These are phyloP conservation scores for Calvatia gigantea DNA, from an alignment of 768 basidiomycete species.

Conservation along the genomic window DNA sequence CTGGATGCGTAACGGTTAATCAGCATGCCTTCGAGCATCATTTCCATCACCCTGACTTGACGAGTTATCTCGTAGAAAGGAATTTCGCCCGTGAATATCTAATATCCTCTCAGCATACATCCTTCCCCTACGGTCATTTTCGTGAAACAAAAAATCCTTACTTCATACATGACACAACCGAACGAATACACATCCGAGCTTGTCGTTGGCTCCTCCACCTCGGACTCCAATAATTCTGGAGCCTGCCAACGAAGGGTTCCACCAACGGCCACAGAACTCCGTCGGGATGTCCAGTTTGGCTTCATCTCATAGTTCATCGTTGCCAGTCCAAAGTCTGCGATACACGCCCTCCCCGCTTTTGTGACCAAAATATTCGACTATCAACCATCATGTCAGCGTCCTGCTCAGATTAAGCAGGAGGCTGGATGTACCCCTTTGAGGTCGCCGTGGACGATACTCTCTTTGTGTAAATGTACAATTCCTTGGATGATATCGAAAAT, in stretches of 20 bases:
- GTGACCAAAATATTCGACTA: constrained; percentile 48
- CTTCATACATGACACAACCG: constrained; percentile 17
- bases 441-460: constrained; percentile 39
- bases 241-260: constrained; percentile 20
- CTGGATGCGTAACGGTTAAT: neutral
- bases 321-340: constrained; percentile 49
- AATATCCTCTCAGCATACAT: neutral
- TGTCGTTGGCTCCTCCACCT: neutral
- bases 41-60: constrained; percentile 5
- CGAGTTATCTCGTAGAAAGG: constrained; percentile 9
- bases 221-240: constrained; percentile 15
- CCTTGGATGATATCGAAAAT: constrained; percentile 28
- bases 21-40: constrained; percentile 6
- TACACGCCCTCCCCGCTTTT: constrained; percentile 34
- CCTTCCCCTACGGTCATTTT: neutral
- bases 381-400: neutral
- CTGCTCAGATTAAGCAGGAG: no score
- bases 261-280: constrained; percentile 10
- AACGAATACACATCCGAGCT: constrained; percentile 19
- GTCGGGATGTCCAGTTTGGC: constrained; percentile 17
- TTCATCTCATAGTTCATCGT: constrained; percentile 20
- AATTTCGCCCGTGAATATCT: constrained; percentile 13
- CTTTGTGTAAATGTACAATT: constrained; percentile 27
- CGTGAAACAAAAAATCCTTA: neutral
- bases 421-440: constrained; percentile 21